phyloP scores from a whole-genome alignment of 2,329 filamentous ascomycete species.

The Neopestalotiopsis clavispora region DNA sequence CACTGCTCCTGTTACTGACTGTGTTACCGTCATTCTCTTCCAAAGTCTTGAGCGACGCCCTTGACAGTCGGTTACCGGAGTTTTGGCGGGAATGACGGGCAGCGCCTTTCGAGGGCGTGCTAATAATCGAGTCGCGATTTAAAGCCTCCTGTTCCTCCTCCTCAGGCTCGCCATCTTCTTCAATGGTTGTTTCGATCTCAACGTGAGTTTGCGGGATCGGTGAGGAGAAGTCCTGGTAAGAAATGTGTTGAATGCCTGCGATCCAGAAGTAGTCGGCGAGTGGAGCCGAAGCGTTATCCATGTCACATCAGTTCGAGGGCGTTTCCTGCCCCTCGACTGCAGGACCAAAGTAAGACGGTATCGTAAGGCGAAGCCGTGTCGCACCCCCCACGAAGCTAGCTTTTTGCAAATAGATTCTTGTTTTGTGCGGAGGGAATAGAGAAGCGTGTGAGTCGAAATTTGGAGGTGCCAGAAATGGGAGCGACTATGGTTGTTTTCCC shows the following conservation, averaged over 20 bases:
- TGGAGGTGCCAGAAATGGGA: not conserved
- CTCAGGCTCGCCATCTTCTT: constrained; percentile 65
- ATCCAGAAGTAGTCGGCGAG: constrained; percentile 80
- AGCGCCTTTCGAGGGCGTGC: constrained; percentile 38
- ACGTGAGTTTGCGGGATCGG: constrained; percentile 45
- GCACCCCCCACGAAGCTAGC: not conserved
- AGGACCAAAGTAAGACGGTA: constrained; percentile 17
- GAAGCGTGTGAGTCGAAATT: too few relatives aligned
- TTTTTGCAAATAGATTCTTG: not conserved
- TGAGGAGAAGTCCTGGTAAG: constrained; percentile 61
- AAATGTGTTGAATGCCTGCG: constrained; percentile 70
- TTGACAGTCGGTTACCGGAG: constrained; percentile 62
- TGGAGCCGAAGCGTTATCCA: constrained; percentile 67
- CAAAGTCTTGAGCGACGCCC: constrained; percentile 53
- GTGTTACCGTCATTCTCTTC: constrained; percentile 65
- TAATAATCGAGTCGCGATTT: constrained; percentile 28
- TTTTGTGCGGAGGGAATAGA: too few relatives aligned
- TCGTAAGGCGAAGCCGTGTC: not conserved
- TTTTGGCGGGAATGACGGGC: constrained; percentile 66
- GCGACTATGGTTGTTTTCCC: not conserved
- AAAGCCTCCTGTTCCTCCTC: not conserved
- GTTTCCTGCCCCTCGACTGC: constrained; percentile 16
- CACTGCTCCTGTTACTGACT: constrained; percentile 68
- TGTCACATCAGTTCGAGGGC: constrained; percentile 43
- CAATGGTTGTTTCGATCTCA: constrained; percentile 65